Evolutionary conservation across 805 yeast genomes (phyloP).

Genomic region (Saturnispora gosingensis): DNA sequence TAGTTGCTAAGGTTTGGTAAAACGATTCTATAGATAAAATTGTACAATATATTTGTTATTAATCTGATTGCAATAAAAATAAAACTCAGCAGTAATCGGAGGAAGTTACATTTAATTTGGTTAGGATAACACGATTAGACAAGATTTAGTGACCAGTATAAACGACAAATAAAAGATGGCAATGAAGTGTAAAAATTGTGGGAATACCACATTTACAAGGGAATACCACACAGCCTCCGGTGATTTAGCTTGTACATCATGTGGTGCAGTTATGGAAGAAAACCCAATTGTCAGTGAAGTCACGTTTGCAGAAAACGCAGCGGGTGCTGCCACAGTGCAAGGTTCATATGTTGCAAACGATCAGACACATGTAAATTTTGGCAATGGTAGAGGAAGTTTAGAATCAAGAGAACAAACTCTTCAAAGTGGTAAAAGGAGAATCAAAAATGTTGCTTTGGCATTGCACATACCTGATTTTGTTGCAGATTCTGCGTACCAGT

Average conservation of each 20-base stretch:
- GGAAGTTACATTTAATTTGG: neutral
- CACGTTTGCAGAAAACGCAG: conserved; percentile 82
- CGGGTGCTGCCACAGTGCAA: conserved; percentile 93
- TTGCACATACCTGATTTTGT: conserved; percentile 75
- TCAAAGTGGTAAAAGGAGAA: conserved; percentile 70
- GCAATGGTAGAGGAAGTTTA: conserved; percentile 62
- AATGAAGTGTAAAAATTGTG: conserved; percentile 35
- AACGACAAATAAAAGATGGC: neutral
- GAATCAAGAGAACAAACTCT: conserved; percentile 88
- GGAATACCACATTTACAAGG: conserved; percentile 41
- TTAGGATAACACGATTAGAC: neutral
- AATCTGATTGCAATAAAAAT: neutral
- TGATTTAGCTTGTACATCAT: conserved; percentile 67
- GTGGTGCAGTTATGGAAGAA: conserved; percentile 87
- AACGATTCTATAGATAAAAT: neutral
- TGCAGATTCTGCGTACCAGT: conserved; percentile 76
- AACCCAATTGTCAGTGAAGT: conserved; percentile 94
- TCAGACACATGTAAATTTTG: conserved; percentile 65
- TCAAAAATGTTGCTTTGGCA: conserved; percentile 71
- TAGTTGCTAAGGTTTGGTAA: neutral
- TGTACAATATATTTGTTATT: neutral
- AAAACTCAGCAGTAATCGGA: neutral
- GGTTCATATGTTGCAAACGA: conserved; percentile 90
- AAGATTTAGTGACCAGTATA: neutral
- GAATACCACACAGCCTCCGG: conserved; percentile 54